These are phyloP conservation scores for Stagonosporopsis vannaccii DNA, from an alignment of 2,329 filamentous ascomycete species.

Conservation along the genomic window DNA sequence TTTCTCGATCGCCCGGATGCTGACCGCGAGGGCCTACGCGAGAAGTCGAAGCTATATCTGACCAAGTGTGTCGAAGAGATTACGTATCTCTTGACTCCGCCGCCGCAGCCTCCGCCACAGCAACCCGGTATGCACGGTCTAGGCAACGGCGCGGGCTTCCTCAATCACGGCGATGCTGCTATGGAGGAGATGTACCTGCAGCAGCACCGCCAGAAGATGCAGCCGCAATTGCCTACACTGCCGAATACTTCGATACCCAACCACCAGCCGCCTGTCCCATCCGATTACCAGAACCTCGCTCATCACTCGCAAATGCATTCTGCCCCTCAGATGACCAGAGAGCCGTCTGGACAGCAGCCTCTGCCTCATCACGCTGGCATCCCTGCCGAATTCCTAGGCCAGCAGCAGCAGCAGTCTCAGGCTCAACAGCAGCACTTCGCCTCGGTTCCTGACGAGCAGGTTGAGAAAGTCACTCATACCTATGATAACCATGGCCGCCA, in stretches of 20 bases:
- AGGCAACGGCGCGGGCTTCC: conserved; percentile 50
- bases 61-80: conserved; percentile 73
- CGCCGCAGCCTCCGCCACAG: conserved; percentile 66
- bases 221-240: conserved; percentile 51
- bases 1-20: conserved; percentile 54
- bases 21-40: conserved; percentile 65
- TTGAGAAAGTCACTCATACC: conserved; percentile 64
- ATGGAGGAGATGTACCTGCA: conserved; percentile 68
- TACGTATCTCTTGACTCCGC: conserved; percentile 72
- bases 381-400: conserved; percentile 49
- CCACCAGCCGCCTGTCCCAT: conserved; percentile 61
- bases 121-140: conserved; percentile 50
- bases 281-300: conserved; percentile 53
- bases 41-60: conserved; percentile 69
- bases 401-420: conserved; percentile 32
- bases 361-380: conserved; percentile 45
- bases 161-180: conserved; percentile 60
- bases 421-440: conserved; percentile 50
- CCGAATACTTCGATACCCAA: conserved; percentile 60
- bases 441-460: conserved; percentile 60
- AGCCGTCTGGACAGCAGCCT: conserved; percentile 52
- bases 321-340: conserved; percentile 55
- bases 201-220: conserved; percentile 63
- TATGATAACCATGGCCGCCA: conserved; percentile 66
- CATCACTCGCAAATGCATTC: conserved; percentile 50